These are phyloP conservation scores for Infundibulicybe gibba DNA, from an alignment of 768 basidiomycete species.

Conservation along the genomic window DNA sequence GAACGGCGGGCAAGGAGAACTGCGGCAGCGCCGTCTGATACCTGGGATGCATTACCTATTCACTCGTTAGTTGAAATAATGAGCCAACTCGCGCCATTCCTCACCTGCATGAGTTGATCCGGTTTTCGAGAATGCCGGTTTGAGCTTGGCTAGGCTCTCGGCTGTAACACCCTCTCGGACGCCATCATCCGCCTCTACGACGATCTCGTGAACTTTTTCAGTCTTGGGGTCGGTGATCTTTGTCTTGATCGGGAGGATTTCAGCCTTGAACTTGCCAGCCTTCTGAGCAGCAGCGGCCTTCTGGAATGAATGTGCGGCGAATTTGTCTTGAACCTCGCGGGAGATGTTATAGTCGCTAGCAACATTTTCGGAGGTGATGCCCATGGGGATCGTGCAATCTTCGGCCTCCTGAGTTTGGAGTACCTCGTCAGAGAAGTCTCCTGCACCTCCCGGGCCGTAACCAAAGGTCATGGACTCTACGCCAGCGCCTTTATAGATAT, in stretches of 20 bases:
- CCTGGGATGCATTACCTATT: conserved; percentile 71
- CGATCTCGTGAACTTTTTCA: conserved; percentile 58
- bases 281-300: conserved; percentile 81
- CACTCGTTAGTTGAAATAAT: too few relatives aligned
- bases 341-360: conserved; percentile 73
- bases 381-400: conserved; percentile 88
- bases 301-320: conserved; percentile 81
- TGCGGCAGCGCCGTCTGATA: conserved; percentile 91
- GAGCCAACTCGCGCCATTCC: background rate
- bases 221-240: conserved; percentile 72
- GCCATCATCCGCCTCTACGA: conserved; percentile 83
- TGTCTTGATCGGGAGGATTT: conserved; percentile 80
- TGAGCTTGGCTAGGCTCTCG: conserved; percentile 75
- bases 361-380: conserved; percentile 93
- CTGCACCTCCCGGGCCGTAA: conserved; percentile 50
- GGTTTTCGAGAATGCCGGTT: conserved; percentile 78
- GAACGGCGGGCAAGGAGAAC: conserved; percentile 81
- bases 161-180: conserved; percentile 81
- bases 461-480: conserved; percentile 90
- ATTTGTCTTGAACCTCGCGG: conserved; percentile 77
- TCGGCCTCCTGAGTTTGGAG: conserved; percentile 64
- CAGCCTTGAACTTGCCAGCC: conserved; percentile 75
- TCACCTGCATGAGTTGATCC: conserved; percentile 72
- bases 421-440: conserved; percentile 61
- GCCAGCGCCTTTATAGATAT: conserved; percentile 58